Evolutionary conservation across 148 eudicot genomes (phyloP).

Genomic region (Gaultheria prostrata): DNA sequence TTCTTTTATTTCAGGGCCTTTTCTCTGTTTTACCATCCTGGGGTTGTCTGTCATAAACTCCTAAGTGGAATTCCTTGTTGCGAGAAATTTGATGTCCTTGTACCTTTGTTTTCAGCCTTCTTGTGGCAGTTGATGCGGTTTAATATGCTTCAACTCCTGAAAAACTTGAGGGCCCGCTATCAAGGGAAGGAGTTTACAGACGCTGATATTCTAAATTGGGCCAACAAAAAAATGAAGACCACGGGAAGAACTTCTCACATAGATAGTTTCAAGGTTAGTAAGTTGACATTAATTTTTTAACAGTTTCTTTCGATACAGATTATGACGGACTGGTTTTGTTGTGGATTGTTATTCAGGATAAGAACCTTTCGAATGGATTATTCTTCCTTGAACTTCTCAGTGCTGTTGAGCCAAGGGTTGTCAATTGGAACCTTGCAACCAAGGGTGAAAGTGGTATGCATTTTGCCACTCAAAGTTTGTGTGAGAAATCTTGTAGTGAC

Average conservation of each 20-base stretch:
- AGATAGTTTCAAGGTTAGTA: slow-evolving; percentile 74
- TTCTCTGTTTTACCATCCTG: neutral
- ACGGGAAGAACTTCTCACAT: slow-evolving; percentile 75
- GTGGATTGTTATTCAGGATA: slow-evolving; percentile 53
- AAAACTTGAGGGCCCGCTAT: slow-evolving; percentile 72
- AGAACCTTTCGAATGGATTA: slow-evolving; percentile 72
- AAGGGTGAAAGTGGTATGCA: slow-evolving; percentile 83
- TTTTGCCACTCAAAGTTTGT: neutral
- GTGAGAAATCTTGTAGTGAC: neutral
- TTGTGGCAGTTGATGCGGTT: slow-evolving; percentile 96
- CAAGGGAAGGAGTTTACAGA: slow-evolving; percentile 85
- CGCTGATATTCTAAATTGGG: slow-evolving; percentile 81
- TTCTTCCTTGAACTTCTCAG: slow-evolving; percentile 97
- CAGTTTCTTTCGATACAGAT: neutral
- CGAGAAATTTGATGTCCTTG: neutral
- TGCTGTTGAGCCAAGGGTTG: slow-evolving; percentile 89
- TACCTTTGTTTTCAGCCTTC: slow-evolving; percentile 56
- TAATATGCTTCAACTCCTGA: slow-evolving; percentile 89
- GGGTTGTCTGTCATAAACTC: neutral
- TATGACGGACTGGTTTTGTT: neutral
- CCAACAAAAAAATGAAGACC: slow-evolving; percentile 75
- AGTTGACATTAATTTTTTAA: neutral
- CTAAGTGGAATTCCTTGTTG: neutral
- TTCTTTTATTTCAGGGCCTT: neutral
- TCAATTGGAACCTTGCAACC: slow-evolving; percentile 96